Conservation (phyloP, 768 basidiomycete genomes). For the Holtermannia corniformis region DNA sequence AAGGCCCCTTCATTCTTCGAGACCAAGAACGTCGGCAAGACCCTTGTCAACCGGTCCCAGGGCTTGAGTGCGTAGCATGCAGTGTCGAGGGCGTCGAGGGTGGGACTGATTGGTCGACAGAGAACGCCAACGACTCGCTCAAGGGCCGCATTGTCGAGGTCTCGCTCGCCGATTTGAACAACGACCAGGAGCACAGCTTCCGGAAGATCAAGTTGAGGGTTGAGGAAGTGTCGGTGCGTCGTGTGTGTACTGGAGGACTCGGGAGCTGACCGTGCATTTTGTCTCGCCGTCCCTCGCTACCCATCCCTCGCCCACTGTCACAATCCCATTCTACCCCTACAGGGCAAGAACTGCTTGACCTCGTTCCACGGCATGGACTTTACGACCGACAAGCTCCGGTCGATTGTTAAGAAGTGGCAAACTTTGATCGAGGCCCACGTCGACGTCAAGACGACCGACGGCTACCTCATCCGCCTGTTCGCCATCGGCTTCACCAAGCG, state of each 20-base stretch:
- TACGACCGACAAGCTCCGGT: constrained; percentile 98
- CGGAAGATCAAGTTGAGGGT: constrained; percentile 98
- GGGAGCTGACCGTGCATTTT: too few relatives aligned
- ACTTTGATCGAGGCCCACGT: constrained; percentile 97
- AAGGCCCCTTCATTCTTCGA: constrained; percentile 98
- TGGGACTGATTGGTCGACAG: constrained; percentile 44
- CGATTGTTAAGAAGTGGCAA: constrained; percentile 99
- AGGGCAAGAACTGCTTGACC: constrained; percentile 98
- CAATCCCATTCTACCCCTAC: constrained; percentile 42
- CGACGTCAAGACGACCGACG: constrained; percentile 98
- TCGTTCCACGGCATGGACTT: constrained; percentile 99
- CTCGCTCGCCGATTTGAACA: constrained; percentile 94
- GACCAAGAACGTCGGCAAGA: constrained; percentile 93
- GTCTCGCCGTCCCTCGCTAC: not conserved
- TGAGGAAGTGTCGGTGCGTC: constrained; percentile 48
- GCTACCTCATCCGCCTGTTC: constrained; percentile 97
- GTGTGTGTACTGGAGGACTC: constrained; percentile 51
- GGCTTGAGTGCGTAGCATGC: constrained; percentile 72
- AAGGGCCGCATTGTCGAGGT: constrained; percentile 95
- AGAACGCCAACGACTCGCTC: constrained; percentile 96
- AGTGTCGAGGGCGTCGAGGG: not conserved
- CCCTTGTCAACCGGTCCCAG: constrained; percentile 93
- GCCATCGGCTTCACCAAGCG: constrained; percentile 99
- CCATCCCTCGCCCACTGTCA: not conserved
- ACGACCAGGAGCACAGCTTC: constrained; percentile 99